Percentiles rank a stretch among this genome's conserved stretches.
phyloP scores from a whole-genome alignment of 768 basidiomycete species.

The Kwoniella sp. region DNA sequence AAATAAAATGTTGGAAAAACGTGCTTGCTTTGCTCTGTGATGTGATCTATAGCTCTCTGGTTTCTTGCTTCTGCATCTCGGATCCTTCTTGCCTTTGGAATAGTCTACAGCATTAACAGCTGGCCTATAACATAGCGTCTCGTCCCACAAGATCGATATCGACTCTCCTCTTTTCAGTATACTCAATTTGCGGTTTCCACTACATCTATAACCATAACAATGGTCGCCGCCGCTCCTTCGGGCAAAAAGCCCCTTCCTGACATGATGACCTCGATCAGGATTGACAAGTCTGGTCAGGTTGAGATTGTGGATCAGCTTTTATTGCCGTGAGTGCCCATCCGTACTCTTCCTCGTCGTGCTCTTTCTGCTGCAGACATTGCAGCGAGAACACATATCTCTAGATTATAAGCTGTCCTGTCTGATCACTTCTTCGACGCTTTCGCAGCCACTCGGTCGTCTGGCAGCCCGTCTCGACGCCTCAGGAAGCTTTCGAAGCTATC shows the following conservation, averaged over 20 bases:
- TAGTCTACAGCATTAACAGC: too few relatives aligned
- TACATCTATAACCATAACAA: constrained; percentile 9
- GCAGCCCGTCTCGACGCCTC: constrained; percentile 64
- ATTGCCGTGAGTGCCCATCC: constrained; percentile 61
- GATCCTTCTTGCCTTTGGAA: too few relatives aligned
- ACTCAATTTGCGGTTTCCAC: too few relatives aligned
- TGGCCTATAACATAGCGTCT: too few relatives aligned
- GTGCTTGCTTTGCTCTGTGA: not conserved
- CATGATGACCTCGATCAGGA: constrained; percentile 57
- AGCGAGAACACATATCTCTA: too few relatives aligned
- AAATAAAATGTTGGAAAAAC: too few relatives aligned
- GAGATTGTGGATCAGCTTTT: constrained; percentile 90
- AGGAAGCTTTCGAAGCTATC: constrained; percentile 90
- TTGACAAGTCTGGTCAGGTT: constrained; percentile 61
- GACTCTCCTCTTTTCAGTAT: too few relatives aligned
- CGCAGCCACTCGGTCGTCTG: constrained; percentile 57
- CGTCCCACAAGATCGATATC: too few relatives aligned
- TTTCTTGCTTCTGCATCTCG: not conserved
- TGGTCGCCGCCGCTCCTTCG: constrained; percentile 50
- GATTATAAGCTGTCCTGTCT: too few relatives aligned
- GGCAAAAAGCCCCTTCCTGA: constrained; percentile 51
- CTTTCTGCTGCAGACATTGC: not conserved
- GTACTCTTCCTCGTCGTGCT: not conserved
- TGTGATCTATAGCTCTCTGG: not conserved
- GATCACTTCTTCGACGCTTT: too few relatives aligned